phyloP scores from a whole-genome alignment of 768 basidiomycete genomes.

The Filobasidium floriforme region DNA sequence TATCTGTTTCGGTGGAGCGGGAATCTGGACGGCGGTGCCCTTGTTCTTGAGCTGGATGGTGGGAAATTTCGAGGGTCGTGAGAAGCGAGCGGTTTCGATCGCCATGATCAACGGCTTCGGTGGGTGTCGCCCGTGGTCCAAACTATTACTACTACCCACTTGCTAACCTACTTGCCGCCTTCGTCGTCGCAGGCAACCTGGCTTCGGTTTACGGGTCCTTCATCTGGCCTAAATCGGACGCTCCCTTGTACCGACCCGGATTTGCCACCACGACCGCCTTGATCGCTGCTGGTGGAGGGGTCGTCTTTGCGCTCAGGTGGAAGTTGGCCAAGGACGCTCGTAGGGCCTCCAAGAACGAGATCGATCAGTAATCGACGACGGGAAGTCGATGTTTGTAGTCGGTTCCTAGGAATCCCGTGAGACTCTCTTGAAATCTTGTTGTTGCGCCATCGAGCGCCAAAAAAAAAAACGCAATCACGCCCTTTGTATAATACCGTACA shows the following conservation, averaged over 20 bases:
- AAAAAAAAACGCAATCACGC: too few relatives aligned
- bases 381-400: not conserved
- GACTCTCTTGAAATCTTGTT: too few relatives aligned
- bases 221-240: constrained; percentile 40
- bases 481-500: too few relatives aligned
- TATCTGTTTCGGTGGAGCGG: constrained; percentile 42
- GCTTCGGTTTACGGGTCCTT: constrained; percentile 42
- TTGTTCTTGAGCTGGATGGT: constrained; percentile 41
- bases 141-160: not conserved
- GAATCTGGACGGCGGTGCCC: constrained; percentile 43
- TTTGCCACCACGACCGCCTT: constrained; percentile 37
- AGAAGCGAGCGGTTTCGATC: constrained; percentile 41
- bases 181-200: constrained; percentile 26
- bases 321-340: constrained; percentile 14
- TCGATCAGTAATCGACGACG: not conserved
- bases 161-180: not conserved
- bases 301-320: constrained; percentile 25
- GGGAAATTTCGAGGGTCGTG: constrained; percentile 40
- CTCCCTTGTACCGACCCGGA: constrained; percentile 36
- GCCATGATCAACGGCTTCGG: constrained; percentile 43
- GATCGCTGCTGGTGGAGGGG: constrained; percentile 28
- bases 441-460: too few relatives aligned
- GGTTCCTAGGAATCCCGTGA: not conserved
- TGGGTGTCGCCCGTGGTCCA: constrained; percentile 3
- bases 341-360: too few relatives aligned